Evolutionary conservation across 352 stramenopile genomes (phyloP).

Genomic region (Phytophthora litchii): DNA sequence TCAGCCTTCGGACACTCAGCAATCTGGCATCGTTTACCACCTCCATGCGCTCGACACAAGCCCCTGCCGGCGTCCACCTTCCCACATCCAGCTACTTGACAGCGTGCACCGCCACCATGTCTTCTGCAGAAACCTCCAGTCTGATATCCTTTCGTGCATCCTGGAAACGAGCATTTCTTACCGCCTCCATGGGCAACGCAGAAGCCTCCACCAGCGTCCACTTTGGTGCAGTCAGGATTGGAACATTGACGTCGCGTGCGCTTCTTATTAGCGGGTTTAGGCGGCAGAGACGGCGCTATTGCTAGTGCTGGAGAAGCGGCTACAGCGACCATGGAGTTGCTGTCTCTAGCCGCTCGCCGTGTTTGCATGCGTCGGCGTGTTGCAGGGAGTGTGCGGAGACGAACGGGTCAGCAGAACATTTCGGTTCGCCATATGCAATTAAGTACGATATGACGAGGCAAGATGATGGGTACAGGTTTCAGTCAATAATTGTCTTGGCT

Average conservation of each 20-base stretch:
- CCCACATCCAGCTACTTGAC: constrained; percentile 66
- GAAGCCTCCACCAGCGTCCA: constrained; percentile 80
- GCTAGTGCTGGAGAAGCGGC: constrained; percentile 7
- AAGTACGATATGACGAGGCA: constrained; percentile 31
- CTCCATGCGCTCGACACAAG: constrained; percentile 75
- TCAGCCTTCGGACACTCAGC: constrained; percentile 69
- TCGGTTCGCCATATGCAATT: constrained; percentile 5
- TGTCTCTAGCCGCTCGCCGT: constrained; percentile 8
- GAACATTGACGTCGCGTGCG: constrained; percentile 66
- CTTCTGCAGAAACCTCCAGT: constrained; percentile 77
- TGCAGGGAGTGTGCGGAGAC: constrained; percentile 14
- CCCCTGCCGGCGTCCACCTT: constrained; percentile 84
- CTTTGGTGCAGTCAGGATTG: constrained; percentile 57
- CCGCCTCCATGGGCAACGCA: constrained; percentile 87
- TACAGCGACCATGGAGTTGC: constrained; percentile 5
- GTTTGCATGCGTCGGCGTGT: constrained; percentile 27
- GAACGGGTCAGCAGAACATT: constrained; percentile 18
- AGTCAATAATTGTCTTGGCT: constrained; percentile 29
- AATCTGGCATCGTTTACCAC: constrained; percentile 72
- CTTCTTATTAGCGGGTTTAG: constrained; percentile 18
- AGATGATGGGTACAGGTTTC: neutral
- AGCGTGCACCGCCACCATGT: constrained; percentile 79
- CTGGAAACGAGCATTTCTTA: constrained; percentile 77
- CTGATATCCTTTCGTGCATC: constrained; percentile 80
- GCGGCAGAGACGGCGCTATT: neutral